Base-by-base conservation (phyloP, 179 eudicot species). In the Pouteria campechiana region DNA sequence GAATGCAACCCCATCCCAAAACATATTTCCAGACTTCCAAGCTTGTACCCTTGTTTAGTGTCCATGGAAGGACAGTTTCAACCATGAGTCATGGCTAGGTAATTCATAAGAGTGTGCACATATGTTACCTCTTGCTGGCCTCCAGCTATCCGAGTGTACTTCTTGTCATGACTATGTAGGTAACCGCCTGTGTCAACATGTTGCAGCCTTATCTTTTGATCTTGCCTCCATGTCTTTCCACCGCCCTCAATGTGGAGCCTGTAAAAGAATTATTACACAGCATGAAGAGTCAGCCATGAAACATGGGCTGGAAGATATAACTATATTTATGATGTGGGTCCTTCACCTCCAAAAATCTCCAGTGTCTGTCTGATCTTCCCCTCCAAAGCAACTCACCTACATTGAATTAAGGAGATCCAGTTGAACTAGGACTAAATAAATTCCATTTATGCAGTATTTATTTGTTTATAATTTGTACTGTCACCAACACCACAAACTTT, bases 91-190 rank as follows among this genome's bases (percentile, higher is more conserved):
- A n/a, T n/a, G n/a, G n/a, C n/a, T n/a, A n/a, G n/a, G n/a, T n/a
- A n/a, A n/a, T n/a, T n/a, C n/a, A n/a, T n/a, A n/a, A n/a, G n/a
- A n/a, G n/a, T n/a, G n/a, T n/a, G n/a, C n/a, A n/a, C n/a, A n/a
- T n/a, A n/a, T 35, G 35, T 64, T 60, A 92, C 99, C 99, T 92
- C 96, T 53, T 87, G 99, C 65, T 92, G 99, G 18, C 96, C 96
- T 14, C 96, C 96, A 30, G 88, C 88, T 27, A 92, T 92, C 7
- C 99, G 87, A 15, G 61, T 55, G 64, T 77, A 92, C 49, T 83
- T 92, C 82, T 87, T 92, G 79, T 92, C 76, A 55, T 92, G 99
- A 54, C 92, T 92, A 63, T 92, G 99, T 32, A 92, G 65, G 63
- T 87, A 87, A 34, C 92, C 99, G 41, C 77, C 62, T 42, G 99